Conservation (phyloP, 495 filamentous ascomycete species). For the Annulohypoxylon nitens region DNA sequence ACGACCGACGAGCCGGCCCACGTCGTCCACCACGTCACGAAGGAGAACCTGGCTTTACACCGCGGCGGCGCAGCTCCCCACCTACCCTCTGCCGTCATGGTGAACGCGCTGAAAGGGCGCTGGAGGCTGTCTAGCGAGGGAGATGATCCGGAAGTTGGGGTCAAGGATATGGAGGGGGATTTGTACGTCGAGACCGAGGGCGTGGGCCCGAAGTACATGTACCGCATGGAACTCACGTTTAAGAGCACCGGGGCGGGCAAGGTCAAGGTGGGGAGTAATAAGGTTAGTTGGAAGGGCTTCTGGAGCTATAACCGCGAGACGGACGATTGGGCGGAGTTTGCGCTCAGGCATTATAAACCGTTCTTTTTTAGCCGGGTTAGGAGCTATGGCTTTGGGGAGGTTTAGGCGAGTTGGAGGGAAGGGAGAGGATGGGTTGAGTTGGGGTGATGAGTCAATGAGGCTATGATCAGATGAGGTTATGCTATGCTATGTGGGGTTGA, state of each 20-base stretch:
- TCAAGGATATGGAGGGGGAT: slow-evolving; percentile 68
- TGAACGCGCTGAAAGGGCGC: slow-evolving; percentile 54
- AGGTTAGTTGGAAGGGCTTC: slow-evolving; percentile 88
- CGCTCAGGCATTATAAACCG: slow-evolving; percentile 82
- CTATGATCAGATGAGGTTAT: neutral
- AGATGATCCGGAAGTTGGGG: slow-evolving; percentile 47
- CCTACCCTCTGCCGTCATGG: slow-evolving; percentile 53
- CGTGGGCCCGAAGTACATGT: slow-evolving; percentile 77
- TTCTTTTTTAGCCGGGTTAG: slow-evolving; percentile 90
- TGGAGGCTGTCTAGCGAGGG: slow-evolving; percentile 53
- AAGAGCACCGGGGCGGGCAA: slow-evolving; percentile 69
- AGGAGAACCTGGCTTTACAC: slow-evolving; percentile 53
- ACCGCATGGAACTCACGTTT: slow-evolving; percentile 80
- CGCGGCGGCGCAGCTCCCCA: slow-evolving; percentile 37
- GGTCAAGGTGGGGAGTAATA: slow-evolving; percentile 73
- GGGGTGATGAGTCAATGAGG: neutral
- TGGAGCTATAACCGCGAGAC: slow-evolving; percentile 92
- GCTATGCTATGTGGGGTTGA: neutral
- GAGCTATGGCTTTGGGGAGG: slow-evolving; percentile 69
- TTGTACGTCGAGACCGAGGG: slow-evolving; percentile 90
- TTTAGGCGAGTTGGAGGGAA: slow-evolving; percentile 11
- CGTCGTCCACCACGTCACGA: slow-evolving; percentile 79
- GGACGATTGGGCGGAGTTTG: slow-evolving; percentile 91
- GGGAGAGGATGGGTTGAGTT: no score
- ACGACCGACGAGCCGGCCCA: slow-evolving; percentile 85